These are phyloP conservation scores for Fusarium brevicatenulatum DNA, from an alignment of 2,329 filamentous ascomycete species.

Conservation along the genomic window DNA sequence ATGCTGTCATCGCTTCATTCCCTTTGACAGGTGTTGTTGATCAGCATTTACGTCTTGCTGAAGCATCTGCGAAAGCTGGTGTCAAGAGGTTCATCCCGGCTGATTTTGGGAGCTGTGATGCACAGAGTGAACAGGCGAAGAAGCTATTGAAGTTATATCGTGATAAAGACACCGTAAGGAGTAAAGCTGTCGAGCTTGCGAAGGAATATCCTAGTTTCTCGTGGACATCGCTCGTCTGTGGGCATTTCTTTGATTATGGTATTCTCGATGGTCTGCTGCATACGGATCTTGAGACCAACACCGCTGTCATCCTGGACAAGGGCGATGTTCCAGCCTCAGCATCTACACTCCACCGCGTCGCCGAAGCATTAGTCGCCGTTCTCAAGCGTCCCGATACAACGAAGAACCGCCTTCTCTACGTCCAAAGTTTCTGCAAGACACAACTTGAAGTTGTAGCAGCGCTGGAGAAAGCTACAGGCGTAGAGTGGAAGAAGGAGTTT, in stretches of 20 bases:
- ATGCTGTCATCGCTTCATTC: conserved; percentile 62
- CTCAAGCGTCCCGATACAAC: conserved; percentile 62
- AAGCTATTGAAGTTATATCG: conserved; percentile 48
- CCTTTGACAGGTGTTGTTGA: conserved; percentile 57
- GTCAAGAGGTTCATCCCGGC: conserved; percentile 71
- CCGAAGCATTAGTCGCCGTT: conserved; percentile 59
- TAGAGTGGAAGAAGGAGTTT: conserved; percentile 49
- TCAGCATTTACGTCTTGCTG: conserved; percentile 59
- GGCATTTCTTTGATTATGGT: conserved; percentile 63
- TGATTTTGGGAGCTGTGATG: conserved; percentile 61
- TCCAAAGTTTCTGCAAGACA: conserved; percentile 58
- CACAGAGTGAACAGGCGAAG: conserved; percentile 49
- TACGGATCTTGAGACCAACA: conserved; percentile 57
- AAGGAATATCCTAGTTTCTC: conserved; percentile 55
- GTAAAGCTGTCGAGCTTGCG: conserved; percentile 45
- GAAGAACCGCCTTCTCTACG: conserved; percentile 60
- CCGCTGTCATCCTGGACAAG: conserved; percentile 60
- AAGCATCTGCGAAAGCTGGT: conserved; percentile 67
- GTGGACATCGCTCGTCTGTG: conserved; percentile 60
- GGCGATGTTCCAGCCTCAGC: conserved; percentile 60
- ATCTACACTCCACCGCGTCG: conserved; percentile 61
- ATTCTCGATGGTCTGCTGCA: conserved; percentile 49
- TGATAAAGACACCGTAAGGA: conserved; percentile 49
- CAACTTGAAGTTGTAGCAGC: conserved; percentile 59
- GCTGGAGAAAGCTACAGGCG: conserved; percentile 61